Percentiles rank a stretch among this genome's conserved stretches.
phyloP scores from a whole-genome alignment of 1,139 yeast species.

The Hyphopichia pseudoburtonii region DNA sequence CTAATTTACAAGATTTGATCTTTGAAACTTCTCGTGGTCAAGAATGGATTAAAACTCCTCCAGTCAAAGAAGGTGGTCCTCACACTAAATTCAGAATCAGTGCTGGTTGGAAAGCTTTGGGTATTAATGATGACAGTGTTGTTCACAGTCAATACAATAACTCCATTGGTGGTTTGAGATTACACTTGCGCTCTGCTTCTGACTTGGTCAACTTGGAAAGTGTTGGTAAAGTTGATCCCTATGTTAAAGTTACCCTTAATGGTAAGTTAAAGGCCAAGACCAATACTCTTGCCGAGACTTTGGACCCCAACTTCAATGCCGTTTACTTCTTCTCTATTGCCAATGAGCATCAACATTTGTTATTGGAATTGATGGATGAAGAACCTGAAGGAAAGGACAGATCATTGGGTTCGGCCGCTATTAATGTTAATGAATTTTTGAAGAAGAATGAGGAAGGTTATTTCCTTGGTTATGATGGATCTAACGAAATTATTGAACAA shows the following conservation, averaged over 20 bases:
- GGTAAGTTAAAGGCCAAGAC: conserved; percentile 61
- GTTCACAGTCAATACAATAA: conserved; percentile 47
- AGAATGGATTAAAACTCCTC: conserved; percentile 49
- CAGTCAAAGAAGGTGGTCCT: conserved; percentile 28
- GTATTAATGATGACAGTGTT: conserved; percentile 49
- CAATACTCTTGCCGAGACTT: conserved; percentile 51
- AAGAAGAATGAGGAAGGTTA: conserved; percentile 47
- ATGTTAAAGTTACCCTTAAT: conserved; percentile 56
- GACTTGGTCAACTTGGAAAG: conserved; percentile 63
- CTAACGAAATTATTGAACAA: conserved; percentile 44
- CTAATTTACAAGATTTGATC: conserved; percentile 54
- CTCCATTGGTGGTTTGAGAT: conserved; percentile 65
- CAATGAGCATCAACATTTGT: conserved; percentile 60
- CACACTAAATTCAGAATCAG: conserved; percentile 53
- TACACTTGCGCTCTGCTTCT: conserved; percentile 55
- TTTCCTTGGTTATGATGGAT: conserved; percentile 53
- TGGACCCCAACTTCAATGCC: conserved; percentile 56
- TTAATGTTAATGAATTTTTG: conserved; percentile 51
- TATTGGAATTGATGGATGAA: conserved; percentile 62
- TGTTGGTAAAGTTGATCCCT: conserved; percentile 89
- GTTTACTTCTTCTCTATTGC: conserved; percentile 62
- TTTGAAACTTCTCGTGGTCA: conserved; percentile 55
- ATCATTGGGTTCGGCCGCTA: conserved; percentile 56
- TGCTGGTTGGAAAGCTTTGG: conserved; percentile 73
- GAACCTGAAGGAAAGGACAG: conserved; percentile 66